These are phyloP conservation scores for Claviceps arundinis DNA, from an alignment of 2,329 filamentous ascomycete genomes.

Conservation along the genomic window DNA sequence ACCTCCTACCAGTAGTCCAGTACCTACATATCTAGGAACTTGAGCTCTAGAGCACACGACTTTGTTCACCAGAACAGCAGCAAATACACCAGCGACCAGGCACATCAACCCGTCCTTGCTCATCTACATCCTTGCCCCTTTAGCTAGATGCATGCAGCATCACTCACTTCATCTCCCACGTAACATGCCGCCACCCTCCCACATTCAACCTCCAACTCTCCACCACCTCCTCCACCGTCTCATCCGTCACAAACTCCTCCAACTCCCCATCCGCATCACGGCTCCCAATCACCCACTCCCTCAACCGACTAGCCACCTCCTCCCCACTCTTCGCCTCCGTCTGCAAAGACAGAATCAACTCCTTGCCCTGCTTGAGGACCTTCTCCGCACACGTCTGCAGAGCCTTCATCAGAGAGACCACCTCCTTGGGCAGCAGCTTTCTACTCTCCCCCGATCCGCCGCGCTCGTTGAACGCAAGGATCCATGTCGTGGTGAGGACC, in stretches of 20 bases:
- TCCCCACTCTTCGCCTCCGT: constrained; percentile 13
- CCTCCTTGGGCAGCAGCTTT: constrained; percentile 24
- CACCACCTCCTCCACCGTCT: constrained; percentile 15
- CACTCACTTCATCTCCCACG: constrained; percentile 14
- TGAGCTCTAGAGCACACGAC: too few species aligned
- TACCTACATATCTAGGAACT: too few species aligned
- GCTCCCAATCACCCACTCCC: constrained; percentile 17
- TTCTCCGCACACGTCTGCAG: constrained; percentile 18
- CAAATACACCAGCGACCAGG: too few species aligned
- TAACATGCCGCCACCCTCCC: constrained; percentile 21
- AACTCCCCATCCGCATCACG: constrained; percentile 9
- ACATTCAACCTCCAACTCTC: constrained; percentile 22
- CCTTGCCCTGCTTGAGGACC: constrained; percentile 21
- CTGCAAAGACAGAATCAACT: constrained; percentile 16
- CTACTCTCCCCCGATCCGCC: constrained; percentile 24
- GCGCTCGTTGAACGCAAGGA: constrained; percentile 23
- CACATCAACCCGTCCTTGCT: too few species aligned
- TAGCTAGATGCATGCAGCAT: neutral
- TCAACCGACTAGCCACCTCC: constrained; percentile 15
- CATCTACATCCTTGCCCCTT: too few species aligned
- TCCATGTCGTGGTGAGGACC: constrained; percentile 19
- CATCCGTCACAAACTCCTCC: constrained; percentile 13
- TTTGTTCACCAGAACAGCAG: too few species aligned
- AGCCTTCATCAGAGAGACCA: constrained; percentile 20
- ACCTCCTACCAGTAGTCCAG: too few species aligned